phyloP scores from a whole-genome alignment of 1,284 basidiomycete species.

The Golubevia pallescens region DNA sequence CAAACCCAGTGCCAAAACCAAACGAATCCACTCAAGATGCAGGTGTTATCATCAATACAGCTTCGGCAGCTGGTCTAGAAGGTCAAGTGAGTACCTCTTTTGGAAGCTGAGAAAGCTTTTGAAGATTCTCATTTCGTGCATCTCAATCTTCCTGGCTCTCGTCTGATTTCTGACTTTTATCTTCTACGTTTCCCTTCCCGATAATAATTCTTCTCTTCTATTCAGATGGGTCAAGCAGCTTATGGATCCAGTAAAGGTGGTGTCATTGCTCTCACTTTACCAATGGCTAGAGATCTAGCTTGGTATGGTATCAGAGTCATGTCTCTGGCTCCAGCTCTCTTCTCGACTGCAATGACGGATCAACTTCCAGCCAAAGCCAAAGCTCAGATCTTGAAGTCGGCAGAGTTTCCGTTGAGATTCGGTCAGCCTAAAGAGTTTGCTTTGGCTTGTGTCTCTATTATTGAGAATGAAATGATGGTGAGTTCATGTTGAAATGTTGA shows the following conservation, averaged over 20 bases:
- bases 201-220: background rate
- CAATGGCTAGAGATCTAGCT: slow-evolving; percentile 64
- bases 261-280: slow-evolving; percentile 55
- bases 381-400: slow-evolving; percentile 12
- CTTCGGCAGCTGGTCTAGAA: slow-evolving; percentile 58
- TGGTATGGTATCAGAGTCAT: slow-evolving; percentile 54
- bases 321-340: slow-evolving; percentile 54
- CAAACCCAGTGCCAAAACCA: slow-evolving; percentile 27
- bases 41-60: slow-evolving; percentile 64
- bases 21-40: slow-evolving; percentile 25
- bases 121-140: background rate
- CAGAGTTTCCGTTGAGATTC: slow-evolving; percentile 13
- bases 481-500: slow-evolving; percentile 11
- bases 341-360: slow-evolving; percentile 63
- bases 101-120: background rate
- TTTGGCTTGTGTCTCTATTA: slow-evolving; percentile 10
- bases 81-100: slow-evolving; percentile 39
- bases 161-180: background rate
- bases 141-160: background rate
- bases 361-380: slow-evolving; percentile 30
- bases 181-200: too few relatives aligned
- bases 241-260: slow-evolving; percentile 62
- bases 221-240: slow-evolving; percentile 45
- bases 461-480: slow-evolving; percentile 48
- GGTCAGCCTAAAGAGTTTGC: slow-evolving; percentile 13